These are phyloP conservation scores for Serendipita indica DNA, from an alignment of 768 basidiomycete species.

Conservation along the genomic window DNA sequence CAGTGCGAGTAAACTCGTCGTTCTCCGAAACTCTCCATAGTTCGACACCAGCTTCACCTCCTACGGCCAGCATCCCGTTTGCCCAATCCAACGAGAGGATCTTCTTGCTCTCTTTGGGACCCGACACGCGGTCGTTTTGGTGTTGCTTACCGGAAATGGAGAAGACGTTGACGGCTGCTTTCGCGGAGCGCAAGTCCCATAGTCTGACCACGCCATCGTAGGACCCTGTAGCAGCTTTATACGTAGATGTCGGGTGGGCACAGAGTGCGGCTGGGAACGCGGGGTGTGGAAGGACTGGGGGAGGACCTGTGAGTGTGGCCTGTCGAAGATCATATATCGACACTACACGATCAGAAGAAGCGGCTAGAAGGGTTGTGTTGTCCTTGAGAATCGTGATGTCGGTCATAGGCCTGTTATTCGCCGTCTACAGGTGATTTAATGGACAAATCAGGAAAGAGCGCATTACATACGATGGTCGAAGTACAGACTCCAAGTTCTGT, in stretches of 20 bases:
- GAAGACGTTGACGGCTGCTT: conserved; percentile 49
- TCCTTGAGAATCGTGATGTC: conserved; percentile 37
- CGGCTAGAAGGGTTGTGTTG: conserved; percentile 36
- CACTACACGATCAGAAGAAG: conserved; percentile 62
- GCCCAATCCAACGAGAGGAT: conserved; percentile 47
- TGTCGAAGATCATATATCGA: conserved; percentile 52
- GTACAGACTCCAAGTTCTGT: conserved; percentile 58
- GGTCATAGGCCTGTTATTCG: conserved; percentile 62
- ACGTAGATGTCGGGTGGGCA: conserved; percentile 21
- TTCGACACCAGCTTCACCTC: conserved; percentile 50
- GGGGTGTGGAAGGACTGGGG: conserved; percentile 40
- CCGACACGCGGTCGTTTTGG: too few relatives aligned
- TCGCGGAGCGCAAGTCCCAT: conserved; percentile 64
- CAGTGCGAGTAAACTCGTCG: background rate
- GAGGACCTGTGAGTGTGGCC: conserved; percentile 22
- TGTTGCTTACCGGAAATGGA: conserved; percentile 22
- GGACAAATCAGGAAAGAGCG: background rate
- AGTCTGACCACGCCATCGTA: conserved; percentile 66
- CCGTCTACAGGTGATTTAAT: conserved; percentile 29
- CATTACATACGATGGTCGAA: conserved; percentile 44
- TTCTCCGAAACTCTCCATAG: conserved; percentile 41
- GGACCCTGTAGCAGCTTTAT: conserved; percentile 54
- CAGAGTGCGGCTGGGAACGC: conserved; percentile 54
- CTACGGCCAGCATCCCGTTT: conserved; percentile 39
- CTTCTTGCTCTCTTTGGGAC: conserved; percentile 44